Evolutionary conservation across 805 yeast species (phyloP).

Genomic region (Millerozyma acaciae): DNA sequence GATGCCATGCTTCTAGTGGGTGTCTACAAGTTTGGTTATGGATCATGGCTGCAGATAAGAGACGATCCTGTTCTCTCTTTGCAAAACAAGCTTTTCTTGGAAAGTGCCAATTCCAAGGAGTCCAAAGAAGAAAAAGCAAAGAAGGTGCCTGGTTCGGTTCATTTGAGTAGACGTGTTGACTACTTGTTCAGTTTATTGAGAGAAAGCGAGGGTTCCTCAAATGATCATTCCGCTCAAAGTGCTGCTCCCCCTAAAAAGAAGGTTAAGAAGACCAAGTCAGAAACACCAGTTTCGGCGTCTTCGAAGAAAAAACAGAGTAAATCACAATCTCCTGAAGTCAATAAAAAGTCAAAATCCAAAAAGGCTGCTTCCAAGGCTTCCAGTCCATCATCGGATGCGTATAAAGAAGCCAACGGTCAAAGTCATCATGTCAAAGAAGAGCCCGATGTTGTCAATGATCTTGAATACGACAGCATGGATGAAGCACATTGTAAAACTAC

Average conservation of each 20-base stretch:
- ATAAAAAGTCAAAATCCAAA: slow-evolving; percentile 14
- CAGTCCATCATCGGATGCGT: slow-evolving; percentile 3
- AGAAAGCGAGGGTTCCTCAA: slow-evolving; percentile 45
- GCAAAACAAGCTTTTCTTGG: slow-evolving; percentile 78
- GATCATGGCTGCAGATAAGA: slow-evolving; percentile 89
- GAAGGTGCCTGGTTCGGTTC: slow-evolving; percentile 88
- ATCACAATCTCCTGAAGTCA: slow-evolving; percentile 18
- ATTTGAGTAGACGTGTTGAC: slow-evolving; percentile 86
- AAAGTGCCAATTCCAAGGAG: slow-evolving; percentile 19
- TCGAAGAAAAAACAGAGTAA: slow-evolving; percentile 15
- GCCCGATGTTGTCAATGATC: slow-evolving; percentile 23
- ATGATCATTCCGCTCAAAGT: slow-evolving; percentile 2
- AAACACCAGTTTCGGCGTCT: slow-evolving; percentile 12
- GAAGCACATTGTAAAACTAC: slow-evolving; percentile 60
- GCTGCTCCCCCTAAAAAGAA: slow-evolving; percentile 15
- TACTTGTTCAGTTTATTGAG: slow-evolving; percentile 69
- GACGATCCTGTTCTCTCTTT: slow-evolving; percentile 92
- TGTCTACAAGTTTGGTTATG: slow-evolving; percentile 88
- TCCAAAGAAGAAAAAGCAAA: slow-evolving; percentile 37
- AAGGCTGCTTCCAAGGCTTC: slow-evolving; percentile 4
- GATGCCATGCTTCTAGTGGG: slow-evolving; percentile 88
- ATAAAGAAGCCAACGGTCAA: slow-evolving; percentile 4
- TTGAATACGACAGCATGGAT: slow-evolving; percentile 76
- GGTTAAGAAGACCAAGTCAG: slow-evolving; percentile 13
- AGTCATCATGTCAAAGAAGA: slow-evolving; percentile 10